phyloP scores from a whole-genome alignment of 257 asterid genomes.

The Solanum stenotomum region DNA sequence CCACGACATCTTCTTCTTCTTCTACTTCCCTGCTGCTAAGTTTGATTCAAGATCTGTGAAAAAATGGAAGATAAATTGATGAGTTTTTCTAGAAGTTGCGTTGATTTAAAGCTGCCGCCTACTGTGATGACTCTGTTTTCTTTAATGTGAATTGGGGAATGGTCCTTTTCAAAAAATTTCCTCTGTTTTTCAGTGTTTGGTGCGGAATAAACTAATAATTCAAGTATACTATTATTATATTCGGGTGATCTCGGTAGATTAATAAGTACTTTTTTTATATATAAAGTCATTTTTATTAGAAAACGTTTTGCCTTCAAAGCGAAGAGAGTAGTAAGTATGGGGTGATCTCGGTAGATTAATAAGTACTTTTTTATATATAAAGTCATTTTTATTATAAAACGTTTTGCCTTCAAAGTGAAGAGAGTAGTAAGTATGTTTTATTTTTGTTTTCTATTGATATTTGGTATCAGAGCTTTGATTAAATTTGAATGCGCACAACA shows the following conservation, averaged over 20 bases:
- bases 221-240: neutral
- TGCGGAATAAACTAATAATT: neutral
- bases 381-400: fast-evolving
- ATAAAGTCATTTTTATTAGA: too few relatives aligned
- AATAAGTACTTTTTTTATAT: too few relatives aligned
- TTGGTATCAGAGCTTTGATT: too few relatives aligned
- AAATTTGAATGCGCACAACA: too few relatives aligned
- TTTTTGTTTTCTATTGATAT: too few relatives aligned
- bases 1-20: slow-evolving; percentile 20
- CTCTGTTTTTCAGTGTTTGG: neutral
- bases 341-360: too few relatives aligned
- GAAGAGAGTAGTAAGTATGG: too few relatives aligned
- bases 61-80: neutral
- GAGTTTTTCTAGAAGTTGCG: slow-evolving; percentile 2
- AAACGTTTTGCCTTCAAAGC: too few relatives aligned
- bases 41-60: neutral
- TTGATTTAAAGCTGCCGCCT: slow-evolving; percentile 11
- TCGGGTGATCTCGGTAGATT: too few relatives aligned
- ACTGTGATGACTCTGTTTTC: neutral
- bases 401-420: fast-evolving
- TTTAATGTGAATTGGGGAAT: neutral
- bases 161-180: neutral
- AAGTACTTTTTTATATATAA: too few relatives aligned
- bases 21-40: neutral
- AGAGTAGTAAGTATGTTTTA: neutral